Evolutionary conservation across 1,284 basidiomycete genomes (phyloP).

Genomic region (Sanghuangporus weigelae): DNA sequence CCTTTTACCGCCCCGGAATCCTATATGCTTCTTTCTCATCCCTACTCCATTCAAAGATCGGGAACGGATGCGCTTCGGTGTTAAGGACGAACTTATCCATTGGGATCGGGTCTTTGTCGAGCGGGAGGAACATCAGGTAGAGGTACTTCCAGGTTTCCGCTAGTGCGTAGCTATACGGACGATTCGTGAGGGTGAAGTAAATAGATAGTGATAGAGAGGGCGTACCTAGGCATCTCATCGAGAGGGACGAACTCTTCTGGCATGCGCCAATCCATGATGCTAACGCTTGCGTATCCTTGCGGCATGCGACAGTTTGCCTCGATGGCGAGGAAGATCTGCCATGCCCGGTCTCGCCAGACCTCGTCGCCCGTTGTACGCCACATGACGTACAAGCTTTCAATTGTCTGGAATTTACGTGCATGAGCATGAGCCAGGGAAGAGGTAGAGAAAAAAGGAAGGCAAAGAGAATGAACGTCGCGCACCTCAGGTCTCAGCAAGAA

Average conservation of each 20-base stretch:
- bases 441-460: neutral
- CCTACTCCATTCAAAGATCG: conserved; percentile 28
- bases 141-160: conserved; percentile 55
- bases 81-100: conserved; percentile 27
- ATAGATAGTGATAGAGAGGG: neutral
- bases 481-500: conserved; percentile 68
- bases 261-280: conserved; percentile 38
- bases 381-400: conserved; percentile 65
- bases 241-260: conserved; percentile 25
- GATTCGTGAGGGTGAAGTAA: neutral
- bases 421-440: neutral
- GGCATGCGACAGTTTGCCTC: conserved; percentile 49
- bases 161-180: conserved; percentile 51
- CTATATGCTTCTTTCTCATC: conserved; percentile 8
- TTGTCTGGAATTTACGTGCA: conserved; percentile 37
- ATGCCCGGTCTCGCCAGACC: conserved; percentile 72
- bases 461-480: conserved; percentile 15
- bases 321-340: conserved; percentile 70
- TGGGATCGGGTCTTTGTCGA: conserved; percentile 24
- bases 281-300: conserved; percentile 55
- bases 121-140: conserved; percentile 21
- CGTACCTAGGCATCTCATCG: conserved; percentile 70
- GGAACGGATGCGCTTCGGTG: conserved; percentile 28
- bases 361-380: conserved; percentile 68
- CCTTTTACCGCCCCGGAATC: conserved; percentile 1